A percentile compares a stretch with the other conserved stretches of the same genome.
phyloP scores from a whole-genome alignment of 805 yeast genomes.

The Metschnikowia hibisci region DNA sequence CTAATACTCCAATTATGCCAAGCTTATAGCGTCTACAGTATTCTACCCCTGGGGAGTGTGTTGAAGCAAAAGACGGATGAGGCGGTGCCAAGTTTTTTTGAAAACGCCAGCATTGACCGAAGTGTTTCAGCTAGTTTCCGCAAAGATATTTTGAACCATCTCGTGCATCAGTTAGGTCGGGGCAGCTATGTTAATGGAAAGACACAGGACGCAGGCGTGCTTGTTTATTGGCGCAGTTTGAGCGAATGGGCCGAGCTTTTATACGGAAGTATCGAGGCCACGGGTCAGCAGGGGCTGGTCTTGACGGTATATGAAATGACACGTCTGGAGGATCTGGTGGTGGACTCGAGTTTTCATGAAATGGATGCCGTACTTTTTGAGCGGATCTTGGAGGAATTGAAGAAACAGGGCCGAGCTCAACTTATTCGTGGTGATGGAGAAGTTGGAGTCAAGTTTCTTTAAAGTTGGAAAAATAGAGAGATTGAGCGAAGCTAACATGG shows the following conservation, averaged over 20 bases:
- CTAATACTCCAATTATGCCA: constrained; percentile 61
- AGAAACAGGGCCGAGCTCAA: constrained; percentile 68
- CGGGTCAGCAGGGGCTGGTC: constrained; percentile 76
- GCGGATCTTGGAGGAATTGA: constrained; percentile 53
- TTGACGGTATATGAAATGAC: constrained; percentile 79
- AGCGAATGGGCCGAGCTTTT: constrained; percentile 37
- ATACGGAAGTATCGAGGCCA: constrained; percentile 45
- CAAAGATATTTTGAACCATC: constrained; percentile 49
- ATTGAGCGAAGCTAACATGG: too few relatives aligned
- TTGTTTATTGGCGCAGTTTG: constrained; percentile 56
- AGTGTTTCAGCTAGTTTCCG: constrained; percentile 52
- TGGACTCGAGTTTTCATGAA: constrained; percentile 55
- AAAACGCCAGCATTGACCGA: constrained; percentile 50
- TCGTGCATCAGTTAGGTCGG: constrained; percentile 49
- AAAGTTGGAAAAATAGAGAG: too few relatives aligned
- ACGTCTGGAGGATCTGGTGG: constrained; percentile 48
- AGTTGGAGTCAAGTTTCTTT: constrained; percentile 70
- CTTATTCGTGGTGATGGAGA: constrained; percentile 59
- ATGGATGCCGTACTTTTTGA: constrained; percentile 56
- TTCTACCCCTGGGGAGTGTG: constrained; percentile 28
- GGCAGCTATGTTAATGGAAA: constrained; percentile 53
- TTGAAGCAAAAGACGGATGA: constrained; percentile 24
- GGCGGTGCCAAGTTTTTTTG: constrained; percentile 37
- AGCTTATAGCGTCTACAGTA: constrained; percentile 38
- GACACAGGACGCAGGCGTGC: constrained; percentile 64